Percentiles rank a stretch among this genome's conserved stretches.
Evolutionary conservation across 2,329 filamentous ascomycete genomes (phyloP).

Genomic region (Xylaria sp.): DNA sequence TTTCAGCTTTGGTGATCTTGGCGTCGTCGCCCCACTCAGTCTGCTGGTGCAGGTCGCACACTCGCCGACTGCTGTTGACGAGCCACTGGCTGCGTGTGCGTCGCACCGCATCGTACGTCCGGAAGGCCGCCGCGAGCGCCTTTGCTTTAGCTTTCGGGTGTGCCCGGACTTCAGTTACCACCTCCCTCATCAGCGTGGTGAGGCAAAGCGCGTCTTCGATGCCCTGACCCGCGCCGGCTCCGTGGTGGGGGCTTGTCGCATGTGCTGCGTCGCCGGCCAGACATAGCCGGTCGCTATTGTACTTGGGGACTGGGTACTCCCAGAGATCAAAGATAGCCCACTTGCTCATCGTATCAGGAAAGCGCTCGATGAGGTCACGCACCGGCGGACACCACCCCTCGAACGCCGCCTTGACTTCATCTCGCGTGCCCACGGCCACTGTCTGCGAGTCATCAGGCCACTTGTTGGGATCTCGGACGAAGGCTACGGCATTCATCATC

Average conservation of each 20-base stretch:
- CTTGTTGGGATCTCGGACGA: constrained; percentile 30
- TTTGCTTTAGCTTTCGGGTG: constrained; percentile 16
- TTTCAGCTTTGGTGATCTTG: constrained; percentile 31
- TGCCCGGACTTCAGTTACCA: constrained; percentile 14
- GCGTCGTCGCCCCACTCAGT: constrained; percentile 28
- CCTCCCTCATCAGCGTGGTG: constrained; percentile 52
- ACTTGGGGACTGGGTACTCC: constrained; percentile 32
- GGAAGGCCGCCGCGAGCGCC: constrained; percentile 25
- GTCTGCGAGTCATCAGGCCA: constrained; percentile 32
- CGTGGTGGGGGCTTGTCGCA: constrained; percentile 33
- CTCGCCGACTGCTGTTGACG: constrained; percentile 33
- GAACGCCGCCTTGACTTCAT: constrained; percentile 29
- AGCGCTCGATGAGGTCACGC: constrained; percentile 26
- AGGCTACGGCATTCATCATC: constrained; percentile 34
- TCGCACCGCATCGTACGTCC: constrained; percentile 27
- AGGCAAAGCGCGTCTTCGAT: constrained; percentile 49
- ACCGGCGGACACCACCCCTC: constrained; percentile 31
- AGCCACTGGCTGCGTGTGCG: constrained; percentile 34
- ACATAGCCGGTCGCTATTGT: constrained; percentile 27
- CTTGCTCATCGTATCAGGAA: constrained; percentile 33
- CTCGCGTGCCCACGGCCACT: constrained; percentile 18
- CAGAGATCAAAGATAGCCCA: constrained; percentile 38
- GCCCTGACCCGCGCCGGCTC: constrained; percentile 33
- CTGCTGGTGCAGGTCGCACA: constrained; percentile 30
- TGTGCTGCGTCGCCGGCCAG: constrained; percentile 36